Percentiles rank a stretch among this genome's conserved stretches.
These are phyloP conservation scores for Pichia sp. DNA, from an alignment of 1,139 yeast genomes.

Conservation along the genomic window DNA sequence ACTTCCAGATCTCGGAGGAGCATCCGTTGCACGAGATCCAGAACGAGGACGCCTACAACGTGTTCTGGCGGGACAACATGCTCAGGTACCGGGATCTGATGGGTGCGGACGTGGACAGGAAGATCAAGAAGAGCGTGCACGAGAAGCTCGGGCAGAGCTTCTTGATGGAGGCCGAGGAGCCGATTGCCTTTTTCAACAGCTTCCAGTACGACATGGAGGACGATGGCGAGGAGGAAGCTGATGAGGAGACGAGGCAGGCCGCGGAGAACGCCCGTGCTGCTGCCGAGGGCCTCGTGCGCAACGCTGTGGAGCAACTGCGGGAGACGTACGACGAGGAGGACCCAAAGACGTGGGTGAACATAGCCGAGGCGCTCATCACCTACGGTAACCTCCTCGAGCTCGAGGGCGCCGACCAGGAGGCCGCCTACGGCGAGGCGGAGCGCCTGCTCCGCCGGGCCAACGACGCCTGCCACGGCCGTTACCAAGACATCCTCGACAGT, in stretches of 20 bases:
- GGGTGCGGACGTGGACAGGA: conserved; percentile 20
- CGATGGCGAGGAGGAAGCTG: conserved; percentile 38
- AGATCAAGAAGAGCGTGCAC: conserved; percentile 24
- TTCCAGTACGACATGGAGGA: conserved; percentile 46
- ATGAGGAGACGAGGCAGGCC: conserved; percentile 16
- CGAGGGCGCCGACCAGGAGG: conserved; percentile 63
- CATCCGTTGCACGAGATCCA: conserved; percentile 52
- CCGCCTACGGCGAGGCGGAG: conserved; percentile 64
- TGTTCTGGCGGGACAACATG: conserved; percentile 57
- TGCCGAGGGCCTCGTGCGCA: conserved; percentile 47
- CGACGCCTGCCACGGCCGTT: conserved; percentile 72
- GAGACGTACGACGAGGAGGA: conserved; percentile 65
- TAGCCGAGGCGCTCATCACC: conserved; percentile 81
- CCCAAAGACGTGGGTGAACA: conserved; percentile 74
- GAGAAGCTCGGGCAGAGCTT: conserved; percentile 57
- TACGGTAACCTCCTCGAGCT: conserved; percentile 68
- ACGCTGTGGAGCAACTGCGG: conserved; percentile 55
- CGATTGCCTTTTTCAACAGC: conserved; percentile 51
- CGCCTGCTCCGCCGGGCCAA: conserved; percentile 58
- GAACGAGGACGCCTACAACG: conserved; percentile 37
- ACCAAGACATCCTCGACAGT: conserved; percentile 53
- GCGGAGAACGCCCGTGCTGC: conserved; percentile 41
- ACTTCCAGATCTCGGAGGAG: conserved; percentile 37
- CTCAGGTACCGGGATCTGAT: conserved; percentile 41
- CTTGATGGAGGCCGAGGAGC: conserved; percentile 60